Conservation (phyloP, 2,329 filamentous ascomycete genomes). For the Fusarium sp. region DNA sequence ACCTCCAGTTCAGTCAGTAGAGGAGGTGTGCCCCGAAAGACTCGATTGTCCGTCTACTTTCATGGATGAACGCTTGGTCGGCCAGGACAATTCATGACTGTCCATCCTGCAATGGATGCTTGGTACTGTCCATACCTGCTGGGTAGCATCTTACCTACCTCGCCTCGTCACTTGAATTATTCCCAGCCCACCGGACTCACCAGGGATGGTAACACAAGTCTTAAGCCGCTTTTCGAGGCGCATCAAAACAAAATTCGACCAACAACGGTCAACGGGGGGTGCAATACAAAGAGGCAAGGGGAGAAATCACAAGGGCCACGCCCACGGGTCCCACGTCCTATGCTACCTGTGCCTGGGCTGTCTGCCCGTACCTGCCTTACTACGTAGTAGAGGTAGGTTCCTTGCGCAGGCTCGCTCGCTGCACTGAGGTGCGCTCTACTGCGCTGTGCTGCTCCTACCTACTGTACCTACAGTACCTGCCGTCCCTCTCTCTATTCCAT, state of each 20-base stretch:
- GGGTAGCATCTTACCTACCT: neutral
- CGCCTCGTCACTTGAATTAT: slow-evolving; percentile 1
- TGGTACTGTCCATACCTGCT: neutral
- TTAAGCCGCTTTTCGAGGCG: slow-evolving; percentile 41
- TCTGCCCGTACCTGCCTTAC: slow-evolving; percentile 24
- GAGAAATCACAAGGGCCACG: slow-evolving; percentile 40
- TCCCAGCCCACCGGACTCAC: slow-evolving; percentile 9
- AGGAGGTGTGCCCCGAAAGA: neutral
- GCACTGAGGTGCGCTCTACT: neutral
- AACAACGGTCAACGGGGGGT: slow-evolving; percentile 43
- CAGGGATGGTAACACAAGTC: slow-evolving; percentile 39
- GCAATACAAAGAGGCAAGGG: slow-evolving; percentile 21
- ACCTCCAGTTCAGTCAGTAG: neutral
- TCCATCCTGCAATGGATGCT: neutral
- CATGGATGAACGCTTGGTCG: neutral
- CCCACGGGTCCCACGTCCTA: slow-evolving; percentile 39
- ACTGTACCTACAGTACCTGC: neutral
- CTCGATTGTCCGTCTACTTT: neutral
- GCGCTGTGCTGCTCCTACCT: slow-evolving; percentile 1
- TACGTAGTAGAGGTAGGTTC: neutral
- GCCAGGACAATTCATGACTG: slow-evolving; percentile 5
- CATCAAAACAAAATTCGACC: slow-evolving; percentile 40
- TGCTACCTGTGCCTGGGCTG: slow-evolving; percentile 29
- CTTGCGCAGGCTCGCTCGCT: neutral
- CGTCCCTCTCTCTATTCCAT: slow-evolving; percentile 22